phyloP scores from a whole-genome alignment of 1,284 basidiomycete genomes.

The Trichosporon coremiiforme region DNA sequence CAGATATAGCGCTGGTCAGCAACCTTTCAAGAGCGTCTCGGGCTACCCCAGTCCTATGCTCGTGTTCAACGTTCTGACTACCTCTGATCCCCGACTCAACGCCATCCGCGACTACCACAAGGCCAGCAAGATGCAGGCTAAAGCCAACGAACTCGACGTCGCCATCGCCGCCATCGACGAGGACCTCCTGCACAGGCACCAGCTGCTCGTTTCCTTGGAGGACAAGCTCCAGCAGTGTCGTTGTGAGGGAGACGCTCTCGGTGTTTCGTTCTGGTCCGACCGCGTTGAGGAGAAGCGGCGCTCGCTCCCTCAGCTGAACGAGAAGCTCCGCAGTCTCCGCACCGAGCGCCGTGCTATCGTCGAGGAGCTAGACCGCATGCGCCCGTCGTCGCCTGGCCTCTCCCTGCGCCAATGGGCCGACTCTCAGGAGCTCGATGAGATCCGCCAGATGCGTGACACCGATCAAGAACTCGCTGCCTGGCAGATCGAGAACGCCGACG shows the following conservation, averaged over 20 bases:
- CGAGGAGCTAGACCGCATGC: slow-evolving; percentile 37
- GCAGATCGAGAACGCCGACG: slow-evolving; percentile 35
- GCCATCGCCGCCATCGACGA: slow-evolving; percentile 39
- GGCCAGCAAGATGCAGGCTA: slow-evolving; percentile 38
- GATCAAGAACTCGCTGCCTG: slow-evolving; percentile 48
- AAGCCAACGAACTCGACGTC: slow-evolving; percentile 36
- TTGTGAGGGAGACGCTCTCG: slow-evolving; percentile 37
- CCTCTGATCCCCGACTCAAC: slow-evolving; percentile 51
- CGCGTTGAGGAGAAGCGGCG: slow-evolving; percentile 46
- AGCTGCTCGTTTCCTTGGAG: slow-evolving; percentile 46
- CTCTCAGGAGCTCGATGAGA: slow-evolving; percentile 25
- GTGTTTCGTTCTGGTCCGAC: slow-evolving; percentile 46
- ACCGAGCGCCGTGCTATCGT: slow-evolving; percentile 33
- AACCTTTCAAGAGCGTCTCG: slow-evolving; percentile 39
- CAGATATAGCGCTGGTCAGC: slow-evolving; percentile 53
- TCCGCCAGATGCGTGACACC: slow-evolving; percentile 30
- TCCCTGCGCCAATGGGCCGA: slow-evolving; percentile 41
- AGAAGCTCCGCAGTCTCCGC: slow-evolving; percentile 32
- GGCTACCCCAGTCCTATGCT: slow-evolving; percentile 48
- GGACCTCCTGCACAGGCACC: slow-evolving; percentile 39
- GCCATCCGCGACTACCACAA: slow-evolving; percentile 51
- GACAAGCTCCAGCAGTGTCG: slow-evolving; percentile 39
- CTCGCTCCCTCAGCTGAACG: slow-evolving; percentile 37
- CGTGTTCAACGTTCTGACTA: slow-evolving; percentile 52
- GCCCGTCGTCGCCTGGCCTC: slow-evolving; percentile 26